Evolutionary conservation across 2,329 filamentous ascomycete species (phyloP).

Genomic region (Orbilia oligospora): DNA sequence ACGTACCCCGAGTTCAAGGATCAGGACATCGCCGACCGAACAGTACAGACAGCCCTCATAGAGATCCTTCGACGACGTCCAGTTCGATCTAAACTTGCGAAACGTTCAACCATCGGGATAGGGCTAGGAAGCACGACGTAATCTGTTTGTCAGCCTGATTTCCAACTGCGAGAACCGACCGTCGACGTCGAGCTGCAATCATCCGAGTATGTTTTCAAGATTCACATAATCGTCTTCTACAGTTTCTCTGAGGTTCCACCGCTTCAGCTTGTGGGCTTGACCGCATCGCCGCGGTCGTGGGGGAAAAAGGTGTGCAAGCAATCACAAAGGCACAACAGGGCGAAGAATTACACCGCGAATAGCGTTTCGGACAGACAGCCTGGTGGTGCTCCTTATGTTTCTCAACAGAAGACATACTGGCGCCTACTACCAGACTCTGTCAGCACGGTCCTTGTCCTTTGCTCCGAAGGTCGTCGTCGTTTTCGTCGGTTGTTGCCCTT

Average conservation of each 20-base stretch:
- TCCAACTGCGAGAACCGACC: conserved; percentile 46
- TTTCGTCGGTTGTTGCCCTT: conserved; percentile 55
- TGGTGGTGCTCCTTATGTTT: conserved; percentile 50
- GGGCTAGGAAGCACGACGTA: conserved; percentile 48
- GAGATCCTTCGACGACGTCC: conserved; percentile 25
- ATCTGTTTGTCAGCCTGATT: conserved; percentile 20
- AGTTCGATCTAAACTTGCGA: conserved; percentile 46
- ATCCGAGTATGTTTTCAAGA: conserved; percentile 59
- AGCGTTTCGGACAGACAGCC: conserved; percentile 45
- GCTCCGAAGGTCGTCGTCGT: conserved; percentile 46
- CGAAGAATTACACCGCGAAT: conserved; percentile 46
- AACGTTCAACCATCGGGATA: conserved; percentile 57
- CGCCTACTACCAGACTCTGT: conserved; percentile 35
- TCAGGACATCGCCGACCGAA: conserved; percentile 52
- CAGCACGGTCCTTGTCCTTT: conserved; percentile 54
- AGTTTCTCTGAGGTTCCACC: conserved; percentile 46
- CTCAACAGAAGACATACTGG: conserved; percentile 48
- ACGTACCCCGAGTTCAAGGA: conserved; percentile 35
- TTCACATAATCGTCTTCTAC: conserved; percentile 41
- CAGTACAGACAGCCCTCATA: conserved; percentile 10
- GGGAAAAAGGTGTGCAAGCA: conserved; percentile 40
- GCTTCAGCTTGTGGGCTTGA: conserved; percentile 36
- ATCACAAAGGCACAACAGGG: conserved; percentile 51
- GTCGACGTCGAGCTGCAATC: conserved; percentile 56
- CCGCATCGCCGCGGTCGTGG: conserved; percentile 49